These are phyloP conservation scores for Boeremia lycopersici DNA, from an alignment of 2,329 filamentous ascomycete species.

Conservation along the genomic window DNA sequence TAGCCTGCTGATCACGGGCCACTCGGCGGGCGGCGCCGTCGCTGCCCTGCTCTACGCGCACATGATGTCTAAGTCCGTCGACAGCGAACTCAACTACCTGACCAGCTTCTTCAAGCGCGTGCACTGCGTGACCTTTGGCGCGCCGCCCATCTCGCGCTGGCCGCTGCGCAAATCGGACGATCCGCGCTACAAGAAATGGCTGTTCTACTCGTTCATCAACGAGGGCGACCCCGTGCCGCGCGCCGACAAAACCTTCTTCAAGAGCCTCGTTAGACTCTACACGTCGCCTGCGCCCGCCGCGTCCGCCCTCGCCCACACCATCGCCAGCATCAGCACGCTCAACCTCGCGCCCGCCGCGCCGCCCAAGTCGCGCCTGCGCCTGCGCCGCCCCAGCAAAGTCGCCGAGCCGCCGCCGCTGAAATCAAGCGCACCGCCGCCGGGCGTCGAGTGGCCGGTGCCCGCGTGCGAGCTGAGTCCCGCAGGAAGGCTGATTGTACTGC, in stretches of 20 bases:
- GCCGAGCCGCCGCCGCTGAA: constrained; percentile 26
- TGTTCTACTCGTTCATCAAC: constrained; percentile 83
- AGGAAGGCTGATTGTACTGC: constrained; percentile 70
- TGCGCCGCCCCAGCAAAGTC: constrained; percentile 28
- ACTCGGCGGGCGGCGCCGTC: constrained; percentile 84
- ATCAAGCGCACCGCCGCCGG: constrained; percentile 1
- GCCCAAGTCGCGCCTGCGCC: constrained; percentile 22
- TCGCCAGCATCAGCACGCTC: constrained; percentile 32
- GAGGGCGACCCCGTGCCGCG: constrained; percentile 82
- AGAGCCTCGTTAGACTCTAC: constrained; percentile 73
- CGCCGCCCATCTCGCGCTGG: constrained; percentile 75
- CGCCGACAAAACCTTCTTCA: constrained; percentile 77
- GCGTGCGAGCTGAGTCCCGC: constrained; percentile 71
- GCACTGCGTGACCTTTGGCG: constrained; percentile 86
- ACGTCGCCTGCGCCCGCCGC: constrained; percentile 61
- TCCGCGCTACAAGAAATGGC: constrained; percentile 61
- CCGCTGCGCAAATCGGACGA: constrained; percentile 66
- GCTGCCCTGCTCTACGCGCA: constrained; percentile 80
- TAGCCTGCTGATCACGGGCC: constrained; percentile 81
- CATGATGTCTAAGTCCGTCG: constrained; percentile 69
- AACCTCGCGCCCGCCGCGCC: constrained; percentile 25
- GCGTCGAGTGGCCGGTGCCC: constrained; percentile 68
- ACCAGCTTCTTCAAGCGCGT: constrained; percentile 75
- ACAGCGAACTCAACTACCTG: constrained; percentile 72
- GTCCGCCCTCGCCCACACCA: constrained; percentile 20